These are phyloP conservation scores for Trichoderma pleuroti DNA, from an alignment of 2,329 filamentous ascomycete species.

Conservation along the genomic window DNA sequence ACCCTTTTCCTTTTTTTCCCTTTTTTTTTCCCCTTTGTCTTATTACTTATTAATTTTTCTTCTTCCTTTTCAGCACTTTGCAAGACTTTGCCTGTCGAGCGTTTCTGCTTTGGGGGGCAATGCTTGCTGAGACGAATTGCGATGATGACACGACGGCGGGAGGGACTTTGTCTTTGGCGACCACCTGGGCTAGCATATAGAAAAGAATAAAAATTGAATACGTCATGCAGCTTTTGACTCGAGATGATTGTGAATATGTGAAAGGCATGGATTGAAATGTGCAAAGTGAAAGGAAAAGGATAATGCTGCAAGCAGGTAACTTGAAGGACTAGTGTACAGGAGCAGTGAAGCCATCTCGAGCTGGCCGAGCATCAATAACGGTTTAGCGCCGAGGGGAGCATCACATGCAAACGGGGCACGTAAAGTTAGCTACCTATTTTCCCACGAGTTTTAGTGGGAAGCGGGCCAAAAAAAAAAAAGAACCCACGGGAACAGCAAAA, in stretches of 20 bases:
- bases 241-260: not conserved
- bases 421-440: not conserved
- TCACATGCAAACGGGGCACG: conserved; percentile 6
- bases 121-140: not conserved
- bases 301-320: not conserved
- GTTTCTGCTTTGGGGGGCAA: not conserved
- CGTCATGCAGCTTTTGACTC: not conserved
- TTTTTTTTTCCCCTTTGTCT: not conserved
- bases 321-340: not conserved
- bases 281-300: not conserved
- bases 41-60: not conserved
- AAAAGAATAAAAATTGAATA: not conserved
- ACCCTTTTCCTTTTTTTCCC: conserved; percentile 23
- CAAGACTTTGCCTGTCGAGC: not conserved
- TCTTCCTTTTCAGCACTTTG: not conserved
- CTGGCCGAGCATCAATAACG: not conserved
- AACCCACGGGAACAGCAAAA: not conserved
- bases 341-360: not conserved
- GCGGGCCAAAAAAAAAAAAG: not conserved
- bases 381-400: conserved; percentile 1
- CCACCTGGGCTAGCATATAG: not conserved
- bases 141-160: conserved; percentile 1
- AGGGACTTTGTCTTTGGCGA: not conserved
- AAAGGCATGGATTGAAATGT: not conserved
- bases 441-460: not conserved